Conservation (phyloP, 805 yeast species). For the Debaryomyces tyrocola region DNA sequence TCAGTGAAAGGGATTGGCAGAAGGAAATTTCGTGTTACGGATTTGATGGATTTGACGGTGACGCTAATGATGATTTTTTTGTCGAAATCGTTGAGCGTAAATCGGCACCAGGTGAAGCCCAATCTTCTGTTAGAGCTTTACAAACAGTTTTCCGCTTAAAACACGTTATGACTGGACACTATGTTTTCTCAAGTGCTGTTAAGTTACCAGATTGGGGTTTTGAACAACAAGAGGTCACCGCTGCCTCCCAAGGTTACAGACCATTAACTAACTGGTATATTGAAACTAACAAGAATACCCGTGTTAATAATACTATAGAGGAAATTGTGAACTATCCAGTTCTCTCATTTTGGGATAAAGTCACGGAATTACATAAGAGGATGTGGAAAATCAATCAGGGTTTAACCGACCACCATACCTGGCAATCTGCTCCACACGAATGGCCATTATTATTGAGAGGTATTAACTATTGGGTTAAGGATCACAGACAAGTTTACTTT, state of each 20-base stretch:
- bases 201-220: slow-evolving; percentile 83
- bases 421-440: slow-evolving; percentile 67
- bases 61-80: slow-evolving; percentile 79
- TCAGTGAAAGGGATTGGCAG: slow-evolving; percentile 78
- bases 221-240: slow-evolving; percentile 81
- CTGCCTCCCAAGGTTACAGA: slow-evolving; percentile 69
- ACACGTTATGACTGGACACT: slow-evolving; percentile 80
- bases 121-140: slow-evolving; percentile 58
- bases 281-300: slow-evolving; percentile 64
- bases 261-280: slow-evolving; percentile 69
- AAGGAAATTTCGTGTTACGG: slow-evolving; percentile 81
- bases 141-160: slow-evolving; percentile 70
- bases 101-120: slow-evolving; percentile 53
- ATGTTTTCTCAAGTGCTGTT: slow-evolving; percentile 70
- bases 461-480: slow-evolving; percentile 74
- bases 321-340: slow-evolving; percentile 47
- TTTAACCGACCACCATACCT: slow-evolving; percentile 65
- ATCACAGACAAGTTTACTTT: slow-evolving; percentile 62
- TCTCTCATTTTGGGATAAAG: slow-evolving; percentile 56
- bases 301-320: slow-evolving; percentile 26
- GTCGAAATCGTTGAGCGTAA: slow-evolving; percentile 65
- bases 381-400: slow-evolving; percentile 81
- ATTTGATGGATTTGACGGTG: slow-evolving; percentile 73
- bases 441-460: slow-evolving; percentile 82
- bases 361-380: slow-evolving; percentile 62